These are phyloP conservation scores for Apiospora rasikravindrae DNA, from an alignment of 2,329 filamentous ascomycete genomes.

Conservation along the genomic window DNA sequence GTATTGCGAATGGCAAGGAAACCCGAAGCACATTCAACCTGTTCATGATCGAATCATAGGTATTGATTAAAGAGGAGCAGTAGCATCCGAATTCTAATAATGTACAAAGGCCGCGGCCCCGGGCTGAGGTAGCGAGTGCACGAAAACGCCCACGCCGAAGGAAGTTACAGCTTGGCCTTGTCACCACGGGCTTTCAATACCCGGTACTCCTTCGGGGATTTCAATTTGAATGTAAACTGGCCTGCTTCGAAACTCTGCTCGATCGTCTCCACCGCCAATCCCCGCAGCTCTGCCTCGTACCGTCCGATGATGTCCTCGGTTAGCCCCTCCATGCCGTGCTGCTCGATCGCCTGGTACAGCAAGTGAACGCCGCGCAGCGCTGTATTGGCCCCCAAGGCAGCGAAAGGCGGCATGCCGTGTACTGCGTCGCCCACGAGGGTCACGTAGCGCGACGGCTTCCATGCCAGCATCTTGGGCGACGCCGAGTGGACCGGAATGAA, in stretches of 20 bases:
- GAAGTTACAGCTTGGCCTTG: background rate
- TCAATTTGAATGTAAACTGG: background rate
- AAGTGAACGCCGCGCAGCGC: constrained; percentile 27
- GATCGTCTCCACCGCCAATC: background rate
- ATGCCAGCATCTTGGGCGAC: constrained; percentile 18
- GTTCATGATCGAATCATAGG: too few relatives aligned
- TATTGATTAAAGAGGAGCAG: background rate
- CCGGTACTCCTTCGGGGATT: constrained; percentile 8
- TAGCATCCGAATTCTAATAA: background rate
- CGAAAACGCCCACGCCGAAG: background rate
- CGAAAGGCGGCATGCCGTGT: constrained; percentile 27
- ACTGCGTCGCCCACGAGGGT: constrained; percentile 23
- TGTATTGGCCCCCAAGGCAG: constrained; percentile 29
- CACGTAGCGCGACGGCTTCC: constrained; percentile 20
- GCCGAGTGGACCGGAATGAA: constrained; percentile 20
- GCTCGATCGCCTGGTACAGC: constrained; percentile 9
- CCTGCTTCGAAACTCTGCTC: background rate
- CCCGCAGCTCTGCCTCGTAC: constrained; percentile 4
- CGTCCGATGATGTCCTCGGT: constrained; percentile 11
- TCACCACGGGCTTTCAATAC: too few relatives aligned
- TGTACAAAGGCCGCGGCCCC: background rate
- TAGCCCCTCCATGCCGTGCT: constrained; percentile 17
- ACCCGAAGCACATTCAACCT: background rate
- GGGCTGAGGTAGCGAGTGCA: too few relatives aligned
- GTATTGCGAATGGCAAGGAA: background rate